Evolutionary conservation across 257 asterid species (phyloP), one percentile per base, ranked within the genome.

Genomic region (Hygrophila difformis): DNA sequence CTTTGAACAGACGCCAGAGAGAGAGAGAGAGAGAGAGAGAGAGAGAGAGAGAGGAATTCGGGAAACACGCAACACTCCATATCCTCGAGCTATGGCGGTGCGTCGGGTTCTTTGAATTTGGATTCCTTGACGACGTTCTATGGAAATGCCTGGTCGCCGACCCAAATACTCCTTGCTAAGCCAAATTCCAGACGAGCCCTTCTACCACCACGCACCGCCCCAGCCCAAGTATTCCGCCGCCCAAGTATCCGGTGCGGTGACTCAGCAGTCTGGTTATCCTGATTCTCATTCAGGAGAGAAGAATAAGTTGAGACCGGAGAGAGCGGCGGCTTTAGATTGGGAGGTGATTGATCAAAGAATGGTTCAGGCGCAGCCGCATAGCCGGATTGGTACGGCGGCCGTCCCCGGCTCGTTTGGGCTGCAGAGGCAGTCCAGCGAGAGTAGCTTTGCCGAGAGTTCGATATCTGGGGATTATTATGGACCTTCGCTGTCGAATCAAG

Each of bases 371-470:
- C 81, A 69, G 51, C 80, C 64, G 68, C 81, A 71, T 40, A 66
- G 60, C 53, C 78, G 92, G 77, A 66, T 75, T 55, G 79, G 78
- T 24, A 42, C 77, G 53, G 19, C 70, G 60, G 65, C 63, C 7
- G 4, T 74, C 51, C 56, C 74, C 34, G 56, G 65, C 33, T 60
- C 93, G 1, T 55, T 71, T 20, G 97, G 84, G 26, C 56, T 81
- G 56, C 93, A 77, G 72, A 65, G 81, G 77, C 92, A 86, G 63
- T 91, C 99, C 11, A 91, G 95, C 39, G 99, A 87, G 39, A 87
- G 97, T 52, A 91, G 99, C 67, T 91, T 76, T 15, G 95, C 81
- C 2, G 95, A 60, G 75, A 74, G 95, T 67, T 86, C 95, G 33
- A 39, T 80, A 1, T 91, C 99, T n/a, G 96, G 96, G 35, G 98